Percentiles rank a stretch among this genome's conserved stretches.
Evolutionary conservation across 2,329 filamentous ascomycete genomes (phyloP).

Genomic region (Albophoma yamanashiensis): DNA sequence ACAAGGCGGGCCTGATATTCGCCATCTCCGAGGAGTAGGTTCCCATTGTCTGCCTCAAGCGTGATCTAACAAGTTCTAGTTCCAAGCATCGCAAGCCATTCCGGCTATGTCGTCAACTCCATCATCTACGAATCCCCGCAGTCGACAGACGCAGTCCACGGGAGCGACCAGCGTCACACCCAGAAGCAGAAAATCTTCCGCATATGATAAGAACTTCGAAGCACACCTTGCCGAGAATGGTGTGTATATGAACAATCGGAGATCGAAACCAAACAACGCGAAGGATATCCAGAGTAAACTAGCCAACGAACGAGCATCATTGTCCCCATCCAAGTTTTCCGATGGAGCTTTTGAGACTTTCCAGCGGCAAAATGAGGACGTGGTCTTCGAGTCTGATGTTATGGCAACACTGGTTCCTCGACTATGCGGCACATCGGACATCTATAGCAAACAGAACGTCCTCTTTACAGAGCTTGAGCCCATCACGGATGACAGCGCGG

Average conservation of each 20-base stretch:
- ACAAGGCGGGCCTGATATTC: not conserved
- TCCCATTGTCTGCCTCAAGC: not conserved
- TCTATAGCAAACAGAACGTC: not conserved
- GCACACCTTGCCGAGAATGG: not conserved
- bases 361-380: slow-evolving; percentile 11
- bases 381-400: slow-evolving; percentile 23
- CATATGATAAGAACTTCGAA: slow-evolving; percentile 1
- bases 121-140: not conserved
- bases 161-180: not conserved
- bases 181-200: not conserved
- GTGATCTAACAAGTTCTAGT: not conserved
- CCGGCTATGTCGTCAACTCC: not conserved
- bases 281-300: not conserved
- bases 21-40: slow-evolving; percentile 3
- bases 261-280: not conserved
- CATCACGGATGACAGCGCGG: slow-evolving; percentile 19
- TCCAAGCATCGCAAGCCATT: not conserved
- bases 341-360: slow-evolving; percentile 18
- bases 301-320: slow-evolving; percentile 9
- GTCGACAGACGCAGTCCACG: slow-evolving; percentile 1
- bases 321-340: slow-evolving; percentile 23
- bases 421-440: not conserved
- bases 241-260: not conserved
- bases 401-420: slow-evolving; percentile 16
- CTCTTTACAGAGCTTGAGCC: slow-evolving; percentile 15